These are phyloP conservation scores for Penicillium sp. DNA, from an alignment of 2,329 filamentous ascomycete species.

Conservation along the genomic window DNA sequence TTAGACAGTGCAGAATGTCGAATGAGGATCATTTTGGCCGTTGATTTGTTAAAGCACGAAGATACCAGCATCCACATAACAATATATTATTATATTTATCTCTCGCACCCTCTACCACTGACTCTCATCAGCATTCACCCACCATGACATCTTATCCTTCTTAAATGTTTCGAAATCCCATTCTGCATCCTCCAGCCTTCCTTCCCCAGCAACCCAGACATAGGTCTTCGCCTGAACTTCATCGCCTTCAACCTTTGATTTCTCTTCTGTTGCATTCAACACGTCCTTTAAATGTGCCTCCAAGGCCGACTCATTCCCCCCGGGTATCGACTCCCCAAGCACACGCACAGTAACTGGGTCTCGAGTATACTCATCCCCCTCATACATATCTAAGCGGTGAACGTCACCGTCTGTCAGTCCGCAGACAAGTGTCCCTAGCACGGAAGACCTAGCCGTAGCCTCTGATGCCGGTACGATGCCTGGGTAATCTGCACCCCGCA, in stretches of 20 bases:
- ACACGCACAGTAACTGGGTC: slow-evolving; percentile 47
- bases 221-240: slow-evolving; percentile 61
- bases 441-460: slow-evolving; percentile 41
- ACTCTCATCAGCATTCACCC: slow-evolving; percentile 51
- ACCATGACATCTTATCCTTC: slow-evolving; percentile 65
- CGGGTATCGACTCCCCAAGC: slow-evolving; percentile 26
- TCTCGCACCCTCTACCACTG: slow-evolving; percentile 33
- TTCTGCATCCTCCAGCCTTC: slow-evolving; percentile 65
- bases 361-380: slow-evolving; percentile 71
- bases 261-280: slow-evolving; percentile 51
- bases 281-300: slow-evolving; percentile 39
- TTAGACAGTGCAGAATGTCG: slow-evolving; percentile 3
- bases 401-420: slow-evolving; percentile 78
- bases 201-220: slow-evolving; percentile 54
- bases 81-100: neutral
- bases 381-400: slow-evolving; percentile 73
- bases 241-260: slow-evolving; percentile 47
- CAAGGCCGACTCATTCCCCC: slow-evolving; percentile 23
- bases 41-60: slow-evolving; percentile 12
- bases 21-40: neutral
- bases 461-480: slow-evolving; percentile 56
- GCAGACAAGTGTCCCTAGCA: slow-evolving; percentile 72
- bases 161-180: slow-evolving; percentile 90
- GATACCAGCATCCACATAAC: slow-evolving; percentile 20
- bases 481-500: slow-evolving; percentile 73